These are phyloP conservation scores for Tripterygium wilfordii DNA, from an alignment of 177 flowering plant genomes.

Conservation along the genomic window DNA sequence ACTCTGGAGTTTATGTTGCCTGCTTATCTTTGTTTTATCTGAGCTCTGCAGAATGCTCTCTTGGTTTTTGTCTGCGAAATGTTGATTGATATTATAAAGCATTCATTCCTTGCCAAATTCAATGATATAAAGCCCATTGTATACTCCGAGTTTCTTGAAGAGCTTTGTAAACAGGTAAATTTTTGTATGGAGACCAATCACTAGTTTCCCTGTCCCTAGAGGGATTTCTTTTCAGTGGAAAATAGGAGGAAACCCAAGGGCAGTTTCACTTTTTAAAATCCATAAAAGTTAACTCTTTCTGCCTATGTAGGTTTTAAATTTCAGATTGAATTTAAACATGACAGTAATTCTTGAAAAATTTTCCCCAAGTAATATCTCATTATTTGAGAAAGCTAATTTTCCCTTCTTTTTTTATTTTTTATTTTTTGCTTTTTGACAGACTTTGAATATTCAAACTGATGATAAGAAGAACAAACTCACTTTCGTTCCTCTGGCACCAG, in stretches of 20 bases:
- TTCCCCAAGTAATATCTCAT: neutral
- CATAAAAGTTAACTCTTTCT: no score
- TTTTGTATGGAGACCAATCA: no score
- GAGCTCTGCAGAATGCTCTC: slow-evolving; percentile 63
- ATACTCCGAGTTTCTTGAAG: slow-evolving; percentile 94
- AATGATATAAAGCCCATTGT: slow-evolving; percentile 81
- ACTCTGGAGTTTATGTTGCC: neutral
- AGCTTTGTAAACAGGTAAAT: slow-evolving; percentile 89
- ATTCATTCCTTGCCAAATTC: slow-evolving; percentile 95
- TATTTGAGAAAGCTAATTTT: neutral
- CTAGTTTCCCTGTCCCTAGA: no score
- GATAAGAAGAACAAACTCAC: slow-evolving; percentile 55
- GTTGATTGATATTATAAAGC: slow-evolving; percentile 80
- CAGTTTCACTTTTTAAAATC: no score
- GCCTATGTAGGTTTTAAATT: no score
- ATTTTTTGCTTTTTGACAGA: slow-evolving; percentile 35
- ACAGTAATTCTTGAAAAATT: no score
- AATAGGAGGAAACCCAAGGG: no score
- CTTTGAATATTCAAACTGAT: slow-evolving; percentile 58
- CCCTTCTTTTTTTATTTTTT: neutral
- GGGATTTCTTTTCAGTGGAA: no score
- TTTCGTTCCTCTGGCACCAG: slow-evolving; percentile 91
- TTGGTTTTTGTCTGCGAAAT: slow-evolving; percentile 79
- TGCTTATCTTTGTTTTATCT: slow-evolving; percentile 10
- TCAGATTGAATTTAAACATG: no score